Base-by-base conservation (phyloP, 2,329 filamentous ascomycete genomes). In the Cytospora paraplurivora region DNA sequence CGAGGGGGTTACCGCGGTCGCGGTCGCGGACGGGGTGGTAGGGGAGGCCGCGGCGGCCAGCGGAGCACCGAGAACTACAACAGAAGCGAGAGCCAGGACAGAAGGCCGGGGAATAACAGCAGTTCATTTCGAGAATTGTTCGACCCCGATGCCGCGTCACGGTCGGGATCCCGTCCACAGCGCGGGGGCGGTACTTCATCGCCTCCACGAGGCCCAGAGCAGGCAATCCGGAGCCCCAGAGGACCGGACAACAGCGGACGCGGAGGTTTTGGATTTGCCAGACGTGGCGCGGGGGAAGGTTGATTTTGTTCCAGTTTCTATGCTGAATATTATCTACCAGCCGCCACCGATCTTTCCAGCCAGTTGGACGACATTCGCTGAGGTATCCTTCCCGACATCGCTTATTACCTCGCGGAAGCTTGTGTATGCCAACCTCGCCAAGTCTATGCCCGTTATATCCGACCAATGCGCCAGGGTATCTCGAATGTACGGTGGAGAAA, bases 401-500 rank as follows among this genome's bases (percentile, higher is more conserved):
- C 94, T 97, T 71, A 97, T 88, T 27, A 99, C 94, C 76, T 93
- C 89, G 67, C 95, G 87, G 79, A 92, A 99, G 58, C 87, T 96
- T 63, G 95, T 99, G 75, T 89, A 91, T 63, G 88, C 86, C 72
- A 99, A 79, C 73, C 84, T 91, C 66, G 88, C 85, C 71, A 90
- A 77, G 33, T 85, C 82, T 68, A 96, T 86, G 59, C 85, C 86
- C 62, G 92, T 93, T 66, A 88, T 78, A 32, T 79, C 73, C 19
- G 88, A 84, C 95, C 95, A 99, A 75, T 94, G 86, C 67, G 81
- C 78, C 71, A 98, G 80, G 70, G 88, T 84, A 73, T 85, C 81
- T 75, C 86, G 85, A 71, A 96, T 84, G 70, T 86, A 81, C 56
- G 79, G 80, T 67, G 83, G 83, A 67, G 88, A 89, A 73, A 93